Percentiles rank a stretch among this genome's conserved stretches.
phyloP scores from a whole-genome alignment of 2,329 filamentous ascomycete genomes.

The Pseudopithomyces chartarum region DNA sequence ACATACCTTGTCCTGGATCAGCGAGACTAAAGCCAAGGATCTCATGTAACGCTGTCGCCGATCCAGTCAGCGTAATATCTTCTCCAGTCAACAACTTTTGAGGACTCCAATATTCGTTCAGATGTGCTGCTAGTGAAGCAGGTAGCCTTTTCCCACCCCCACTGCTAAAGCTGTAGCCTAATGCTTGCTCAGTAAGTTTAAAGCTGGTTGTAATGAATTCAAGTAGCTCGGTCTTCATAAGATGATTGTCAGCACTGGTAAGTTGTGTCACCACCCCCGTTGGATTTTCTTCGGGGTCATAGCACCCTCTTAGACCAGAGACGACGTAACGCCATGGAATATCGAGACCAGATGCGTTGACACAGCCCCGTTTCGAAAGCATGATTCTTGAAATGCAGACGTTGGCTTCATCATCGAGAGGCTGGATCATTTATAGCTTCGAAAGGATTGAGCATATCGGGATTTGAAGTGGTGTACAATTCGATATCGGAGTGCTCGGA shows the following conservation, averaged over 20 bases:
- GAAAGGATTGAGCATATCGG: background rate
- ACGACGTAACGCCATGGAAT: constrained; percentile 20
- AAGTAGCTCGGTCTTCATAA: constrained; percentile 55
- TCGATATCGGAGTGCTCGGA: too few species aligned
- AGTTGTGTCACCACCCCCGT: constrained; percentile 53
- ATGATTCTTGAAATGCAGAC: background rate
- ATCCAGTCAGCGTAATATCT: constrained; percentile 48
- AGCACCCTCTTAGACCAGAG: constrained; percentile 26
- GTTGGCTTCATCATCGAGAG: background rate
- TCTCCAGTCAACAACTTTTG: constrained; percentile 35
- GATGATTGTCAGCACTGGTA: constrained; percentile 58
- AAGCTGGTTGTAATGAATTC: constrained; percentile 49
- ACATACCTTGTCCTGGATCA: constrained; percentile 51
- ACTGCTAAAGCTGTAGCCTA: constrained; percentile 50
- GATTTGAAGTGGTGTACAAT: background rate
- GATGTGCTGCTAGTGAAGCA: constrained; percentile 46
- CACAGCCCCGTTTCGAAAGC: constrained; percentile 10
- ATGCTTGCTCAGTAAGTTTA: constrained; percentile 39
- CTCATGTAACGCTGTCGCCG: constrained; percentile 50
- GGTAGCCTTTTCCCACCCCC: constrained; percentile 43
- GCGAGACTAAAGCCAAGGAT: constrained; percentile 51
- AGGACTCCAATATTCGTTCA: constrained; percentile 44
- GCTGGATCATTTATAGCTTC: background rate
- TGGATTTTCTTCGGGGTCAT: constrained; percentile 48
- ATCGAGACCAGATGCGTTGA: constrained; percentile 14